phyloP scores from a whole-genome alignment of 2,329 filamentous ascomycete species.

The Colletotrichum melonis region DNA sequence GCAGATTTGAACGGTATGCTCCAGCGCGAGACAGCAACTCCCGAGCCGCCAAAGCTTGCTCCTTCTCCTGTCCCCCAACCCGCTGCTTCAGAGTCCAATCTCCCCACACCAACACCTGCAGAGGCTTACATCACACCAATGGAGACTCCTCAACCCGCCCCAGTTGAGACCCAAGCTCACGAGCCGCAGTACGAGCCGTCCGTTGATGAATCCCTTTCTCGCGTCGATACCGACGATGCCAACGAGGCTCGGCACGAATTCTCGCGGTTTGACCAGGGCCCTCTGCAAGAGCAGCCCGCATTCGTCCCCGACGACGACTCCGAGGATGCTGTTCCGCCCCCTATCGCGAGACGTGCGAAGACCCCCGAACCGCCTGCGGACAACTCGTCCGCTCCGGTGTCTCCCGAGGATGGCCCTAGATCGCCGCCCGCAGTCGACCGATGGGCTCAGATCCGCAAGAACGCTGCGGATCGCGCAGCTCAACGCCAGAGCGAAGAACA shows the following conservation, averaged over 20 bases:
- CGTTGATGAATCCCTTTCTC: slow-evolving; percentile 63
- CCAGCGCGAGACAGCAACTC: slow-evolving; percentile 47
- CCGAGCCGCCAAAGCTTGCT: slow-evolving; percentile 37
- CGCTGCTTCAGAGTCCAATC: slow-evolving; percentile 34
- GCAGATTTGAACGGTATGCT: slow-evolving; percentile 64
- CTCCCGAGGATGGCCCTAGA: slow-evolving; percentile 41
- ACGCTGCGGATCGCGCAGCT: slow-evolving; percentile 84
- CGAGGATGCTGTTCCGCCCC: slow-evolving; percentile 62
- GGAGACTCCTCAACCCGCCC: slow-evolving; percentile 33
- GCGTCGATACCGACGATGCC: slow-evolving; percentile 69
- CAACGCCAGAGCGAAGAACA: slow-evolving; percentile 75
- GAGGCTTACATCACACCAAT: slow-evolving; percentile 34
- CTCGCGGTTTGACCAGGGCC: slow-evolving; percentile 86
- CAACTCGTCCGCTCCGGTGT: slow-evolving; percentile 42
- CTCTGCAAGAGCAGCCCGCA: slow-evolving; percentile 85
- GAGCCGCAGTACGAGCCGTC: slow-evolving; percentile 58
- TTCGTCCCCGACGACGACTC: slow-evolving; percentile 74
- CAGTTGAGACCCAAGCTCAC: slow-evolving; percentile 33
- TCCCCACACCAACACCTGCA: slow-evolving; percentile 34
- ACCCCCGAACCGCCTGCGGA: slow-evolving; percentile 41
- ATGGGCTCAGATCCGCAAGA: slow-evolving; percentile 97
- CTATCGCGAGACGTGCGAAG: slow-evolving; percentile 58
- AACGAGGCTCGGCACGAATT: slow-evolving; percentile 71
- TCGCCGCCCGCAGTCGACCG: slow-evolving; percentile 72
- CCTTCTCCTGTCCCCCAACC: slow-evolving; percentile 37